Evolutionary conservation across 768 basidiomycete genomes (phyloP), one percentile per base, ranked within the genome.

Genomic region (Macrolepiota fuliginosa): DNA sequence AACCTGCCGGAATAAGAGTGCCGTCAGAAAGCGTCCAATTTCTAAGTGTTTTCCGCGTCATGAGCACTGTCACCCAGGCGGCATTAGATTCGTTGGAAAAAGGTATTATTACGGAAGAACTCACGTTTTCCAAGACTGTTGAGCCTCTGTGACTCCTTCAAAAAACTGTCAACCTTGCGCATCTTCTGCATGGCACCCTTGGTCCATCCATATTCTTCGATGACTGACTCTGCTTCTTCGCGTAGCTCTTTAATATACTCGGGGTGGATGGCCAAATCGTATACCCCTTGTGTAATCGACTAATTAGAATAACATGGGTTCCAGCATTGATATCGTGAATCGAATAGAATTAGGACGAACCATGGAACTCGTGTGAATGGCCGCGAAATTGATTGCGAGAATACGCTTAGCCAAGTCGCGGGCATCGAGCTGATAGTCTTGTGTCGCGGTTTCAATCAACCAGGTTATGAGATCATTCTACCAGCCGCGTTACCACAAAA

Each of bases 91-190:
- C 22, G 0, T 32, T 32, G 29, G 7, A 19, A 15, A 24, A 12
- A 13, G 35, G 2, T 29, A 37, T 6, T 2, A 2, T 25, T 12
- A 6, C 1, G 22, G n/a, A 37, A 39, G 17, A 17, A 36, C 64
- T 40, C n/a, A 29, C 53, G n/a, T 15, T 24, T 50, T n/a, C 36
- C 50, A n/a, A 25, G 4, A 15, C 53, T 42, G 29, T 56, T 56
- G 24, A 67, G 29, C 4, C 70, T 49, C 37, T 61, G 62, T 3
- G 76, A 75, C 61, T 82, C 81, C 58, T 76, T 75, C 35, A 81
- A 60, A 65, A 82, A 80, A 60, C 81, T 83, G 58, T 81, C 79
- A 12, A 81, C 40, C 64, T 78, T 77, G 59, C 70, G 68, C 73
- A 82, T 73, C 55, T 76, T 75, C n/a, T 65, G 66, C 56, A 81